Conservation (phyloP, 495 filamentous ascomycete species). For the Podospora sp. region DNA sequence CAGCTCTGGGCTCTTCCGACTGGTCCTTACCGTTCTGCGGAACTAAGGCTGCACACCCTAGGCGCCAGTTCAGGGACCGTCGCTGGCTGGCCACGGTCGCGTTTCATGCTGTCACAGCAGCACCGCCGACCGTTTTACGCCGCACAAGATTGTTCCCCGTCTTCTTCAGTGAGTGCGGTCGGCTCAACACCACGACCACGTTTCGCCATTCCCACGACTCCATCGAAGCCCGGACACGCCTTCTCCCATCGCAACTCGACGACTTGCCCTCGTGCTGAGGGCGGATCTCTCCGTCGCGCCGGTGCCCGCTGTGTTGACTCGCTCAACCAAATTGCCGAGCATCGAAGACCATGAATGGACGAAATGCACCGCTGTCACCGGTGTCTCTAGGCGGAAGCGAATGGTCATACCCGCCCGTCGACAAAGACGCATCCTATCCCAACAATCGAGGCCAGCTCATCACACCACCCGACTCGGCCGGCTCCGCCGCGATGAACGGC, state of each 20-base stretch:
- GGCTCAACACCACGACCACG: conserved; percentile 7
- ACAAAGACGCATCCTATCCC: conserved; percentile 56
- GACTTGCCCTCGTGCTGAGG: conserved; percentile 7
- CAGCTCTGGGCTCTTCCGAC: conserved; percentile 3
- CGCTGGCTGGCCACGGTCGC: conserved; percentile 20
- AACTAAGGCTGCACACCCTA: neutral
- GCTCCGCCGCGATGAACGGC: conserved; percentile 61
- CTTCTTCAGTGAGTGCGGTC: conserved; percentile 2
- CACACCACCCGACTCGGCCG: conserved; percentile 71
- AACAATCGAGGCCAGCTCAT: conserved; percentile 65
- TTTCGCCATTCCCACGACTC: conserved; percentile 1
- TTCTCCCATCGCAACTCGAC: neutral
- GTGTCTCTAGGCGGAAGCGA: conserved; percentile 82
- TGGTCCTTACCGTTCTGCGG: neutral
- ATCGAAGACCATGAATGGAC: conserved; percentile 50
- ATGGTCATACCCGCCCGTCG: conserved; percentile 74
- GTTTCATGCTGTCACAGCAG: conserved; percentile 35
- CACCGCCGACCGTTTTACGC: conserved; percentile 19
- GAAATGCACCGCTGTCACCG: conserved; percentile 74
- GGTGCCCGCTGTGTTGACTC: conserved; percentile 22
- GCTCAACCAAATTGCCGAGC: conserved; percentile 22
- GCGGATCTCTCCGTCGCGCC: conserved; percentile 14
- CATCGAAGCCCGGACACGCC: neutral
- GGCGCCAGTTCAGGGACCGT: conserved; percentile 15
- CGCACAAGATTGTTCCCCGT: conserved; percentile 17